Conservation (phyloP, 805 yeast genomes). For the Starmerella geochares region DNA sequence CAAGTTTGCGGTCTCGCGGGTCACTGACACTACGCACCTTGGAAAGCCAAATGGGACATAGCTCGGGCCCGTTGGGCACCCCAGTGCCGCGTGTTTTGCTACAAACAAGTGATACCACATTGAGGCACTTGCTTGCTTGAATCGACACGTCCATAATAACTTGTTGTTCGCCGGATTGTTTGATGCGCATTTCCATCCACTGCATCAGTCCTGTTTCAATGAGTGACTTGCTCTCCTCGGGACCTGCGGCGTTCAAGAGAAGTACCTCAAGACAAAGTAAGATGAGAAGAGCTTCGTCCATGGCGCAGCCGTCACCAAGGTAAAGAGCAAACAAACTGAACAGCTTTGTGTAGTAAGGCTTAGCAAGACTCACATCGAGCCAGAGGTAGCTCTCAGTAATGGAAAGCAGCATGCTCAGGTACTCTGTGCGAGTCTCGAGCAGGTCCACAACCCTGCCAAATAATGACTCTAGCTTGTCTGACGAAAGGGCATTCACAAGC, state of each 20-base stretch:
- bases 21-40: slow-evolving; percentile 49
- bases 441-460: slow-evolving; percentile 49
- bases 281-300: slow-evolving; percentile 21
- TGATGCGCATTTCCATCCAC: slow-evolving; percentile 13
- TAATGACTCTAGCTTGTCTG: slow-evolving; percentile 26
- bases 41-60: slow-evolving; percentile 27
- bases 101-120: slow-evolving; percentile 12
- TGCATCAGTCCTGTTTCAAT: slow-evolving; percentile 12
- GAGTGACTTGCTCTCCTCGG: slow-evolving; percentile 3
- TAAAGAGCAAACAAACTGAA: slow-evolving; percentile 25
- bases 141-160: slow-evolving; percentile 11
- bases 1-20: slow-evolving; percentile 64
- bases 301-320: slow-evolving; percentile 23
- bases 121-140: slow-evolving; percentile 11
- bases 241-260: slow-evolving; percentile 6
- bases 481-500: slow-evolving; percentile 41
- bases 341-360: slow-evolving; percentile 15
- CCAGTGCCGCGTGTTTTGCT: slow-evolving; percentile 12
- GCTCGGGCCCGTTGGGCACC: neutral
- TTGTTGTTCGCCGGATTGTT: slow-evolving; percentile 7
- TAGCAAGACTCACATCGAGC: slow-evolving; percentile 25
- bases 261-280: slow-evolving; percentile 17
- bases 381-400: slow-evolving; percentile 32
- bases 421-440: slow-evolving; percentile 51
- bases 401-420: slow-evolving; percentile 28